Evolutionary conservation across 2,329 filamentous ascomycete species (phyloP).

Genomic region (Fonsecaea multimorphosa): DNA sequence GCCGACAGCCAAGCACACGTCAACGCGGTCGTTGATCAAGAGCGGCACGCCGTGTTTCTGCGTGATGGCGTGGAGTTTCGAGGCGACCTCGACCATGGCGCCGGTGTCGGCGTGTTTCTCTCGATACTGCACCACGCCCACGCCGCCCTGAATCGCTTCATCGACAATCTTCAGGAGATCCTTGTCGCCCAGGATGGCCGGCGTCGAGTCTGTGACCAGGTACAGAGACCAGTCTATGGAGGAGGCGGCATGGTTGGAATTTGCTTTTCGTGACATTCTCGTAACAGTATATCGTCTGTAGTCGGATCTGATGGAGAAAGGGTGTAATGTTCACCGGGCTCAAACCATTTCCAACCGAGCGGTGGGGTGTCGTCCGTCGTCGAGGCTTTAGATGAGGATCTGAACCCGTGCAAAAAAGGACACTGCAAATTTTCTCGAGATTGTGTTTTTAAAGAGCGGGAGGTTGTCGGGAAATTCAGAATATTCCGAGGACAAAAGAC

Average conservation of each 20-base stretch:
- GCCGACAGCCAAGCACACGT: slow-evolving; percentile 82
- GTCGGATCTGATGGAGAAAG: no score
- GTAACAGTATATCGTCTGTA: no score
- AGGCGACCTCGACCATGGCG: slow-evolving; percentile 72
- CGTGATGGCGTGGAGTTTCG: slow-evolving; percentile 73
- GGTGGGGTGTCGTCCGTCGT: neutral
- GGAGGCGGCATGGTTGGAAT: slow-evolving; percentile 42
- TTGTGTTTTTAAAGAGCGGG: neutral
- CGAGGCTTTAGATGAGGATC: neutral
- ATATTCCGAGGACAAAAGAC: no score
- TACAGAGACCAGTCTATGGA: slow-evolving; percentile 79
- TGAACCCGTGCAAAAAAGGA: neutral
- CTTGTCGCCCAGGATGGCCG: slow-evolving; percentile 74
- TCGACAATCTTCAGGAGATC: slow-evolving; percentile 76
- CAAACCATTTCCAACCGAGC: neutral
- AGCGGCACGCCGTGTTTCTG: slow-evolving; percentile 73
- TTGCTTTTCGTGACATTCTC: slow-evolving; percentile 39
- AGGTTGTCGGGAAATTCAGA: neutral
- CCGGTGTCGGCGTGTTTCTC: slow-evolving; percentile 83
- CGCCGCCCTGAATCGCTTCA: slow-evolving; percentile 76
- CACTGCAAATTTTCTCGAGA: neutral
- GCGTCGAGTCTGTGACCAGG: slow-evolving; percentile 91
- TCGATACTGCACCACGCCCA: slow-evolving; percentile 85
- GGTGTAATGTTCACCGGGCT: neutral
- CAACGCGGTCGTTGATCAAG: slow-evolving; percentile 90